phyloP scores from a whole-genome alignment of 2,329 filamentous ascomycete genomes.

The Elsinoe necatrix region DNA sequence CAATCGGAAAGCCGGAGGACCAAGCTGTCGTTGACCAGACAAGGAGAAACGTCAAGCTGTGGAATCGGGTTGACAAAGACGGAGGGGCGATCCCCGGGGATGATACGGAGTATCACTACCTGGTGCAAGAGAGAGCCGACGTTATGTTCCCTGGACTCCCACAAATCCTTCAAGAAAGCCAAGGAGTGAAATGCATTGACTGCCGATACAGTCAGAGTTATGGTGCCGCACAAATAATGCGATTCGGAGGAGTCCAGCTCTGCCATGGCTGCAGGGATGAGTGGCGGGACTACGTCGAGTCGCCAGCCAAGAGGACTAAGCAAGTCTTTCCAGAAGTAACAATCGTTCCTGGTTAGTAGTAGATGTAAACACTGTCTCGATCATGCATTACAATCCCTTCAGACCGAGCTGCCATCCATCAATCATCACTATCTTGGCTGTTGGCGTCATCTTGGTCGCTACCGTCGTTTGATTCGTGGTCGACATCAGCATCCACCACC shows the following conservation, averaged over 20 bases:
- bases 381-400: neutral
- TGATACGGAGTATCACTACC: neutral
- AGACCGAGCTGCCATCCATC: no score
- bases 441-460: no score
- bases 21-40: slow-evolving; percentile 22
- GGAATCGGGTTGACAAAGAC: slow-evolving; percentile 25
- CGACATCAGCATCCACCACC: neutral
- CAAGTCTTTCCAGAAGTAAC: neutral
- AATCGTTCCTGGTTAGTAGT: neutral
- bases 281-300: neutral
- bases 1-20: slow-evolving; percentile 25
- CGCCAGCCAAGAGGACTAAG: neutral
- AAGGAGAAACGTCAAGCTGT: slow-evolving; percentile 27
- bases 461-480: no score
- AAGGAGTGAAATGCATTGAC: neutral
- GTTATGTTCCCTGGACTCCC: neutral
- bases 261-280: neutral
- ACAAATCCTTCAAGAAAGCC: neutral
- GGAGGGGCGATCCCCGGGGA: neutral
- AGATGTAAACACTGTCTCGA: neutral
- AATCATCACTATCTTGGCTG: no score
- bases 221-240: neutral
- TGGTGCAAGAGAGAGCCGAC: neutral
- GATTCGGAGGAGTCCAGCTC: neutral
- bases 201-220: neutral